phyloP scores from a whole-genome alignment of 106 monocot genomes.

The Triglochin maritima region DNA sequence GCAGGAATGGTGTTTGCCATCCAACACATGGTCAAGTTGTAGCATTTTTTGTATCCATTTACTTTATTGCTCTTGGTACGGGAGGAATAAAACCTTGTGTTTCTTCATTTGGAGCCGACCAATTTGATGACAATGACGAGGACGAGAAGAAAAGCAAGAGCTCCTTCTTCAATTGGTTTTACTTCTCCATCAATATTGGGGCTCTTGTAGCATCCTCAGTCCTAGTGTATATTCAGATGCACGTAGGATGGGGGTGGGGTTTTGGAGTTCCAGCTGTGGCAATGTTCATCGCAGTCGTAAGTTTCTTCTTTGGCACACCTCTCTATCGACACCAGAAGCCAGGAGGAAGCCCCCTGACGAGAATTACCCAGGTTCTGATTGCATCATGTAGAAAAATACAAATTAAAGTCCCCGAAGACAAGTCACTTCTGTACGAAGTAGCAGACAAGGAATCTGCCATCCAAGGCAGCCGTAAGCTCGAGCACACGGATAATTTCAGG shows the following conservation, averaged over 20 bases:
- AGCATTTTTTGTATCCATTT: conserved; percentile 27
- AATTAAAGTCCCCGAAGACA: conserved; percentile 24
- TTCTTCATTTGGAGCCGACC: conserved; percentile 53
- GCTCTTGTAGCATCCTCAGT: conserved; percentile 41
- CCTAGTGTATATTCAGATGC: conserved; percentile 42
- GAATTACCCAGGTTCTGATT: conserved; percentile 39
- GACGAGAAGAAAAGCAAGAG: conserved; percentile 42
- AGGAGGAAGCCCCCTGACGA: conserved; percentile 37
- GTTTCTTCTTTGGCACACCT: conserved; percentile 35
- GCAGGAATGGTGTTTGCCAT: conserved; percentile 16
- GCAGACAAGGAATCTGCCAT: conserved; percentile 34
- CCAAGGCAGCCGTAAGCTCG: conserved; percentile 37
- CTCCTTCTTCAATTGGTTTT: conserved; percentile 68
- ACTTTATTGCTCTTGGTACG: conserved; percentile 46
- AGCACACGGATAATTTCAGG: conserved; percentile 36
- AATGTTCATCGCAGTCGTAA: conserved; percentile 36
- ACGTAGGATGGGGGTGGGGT: conserved; percentile 50
- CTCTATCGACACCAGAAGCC: conserved; percentile 42
- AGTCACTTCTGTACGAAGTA: conserved; percentile 33
- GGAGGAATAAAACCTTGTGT: conserved; percentile 60
- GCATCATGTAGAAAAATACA: conserved; percentile 23
- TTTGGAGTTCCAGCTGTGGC: conserved; percentile 39
- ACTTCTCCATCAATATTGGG: conserved; percentile 47
- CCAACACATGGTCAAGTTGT: conserved; percentile 18
- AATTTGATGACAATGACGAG: conserved; percentile 42